Percentiles rank a stretch among this genome's conserved stretches.
Evolutionary conservation across 345 rosid genomes (phyloP).

Genomic region (Lepidium sativum): DNA sequence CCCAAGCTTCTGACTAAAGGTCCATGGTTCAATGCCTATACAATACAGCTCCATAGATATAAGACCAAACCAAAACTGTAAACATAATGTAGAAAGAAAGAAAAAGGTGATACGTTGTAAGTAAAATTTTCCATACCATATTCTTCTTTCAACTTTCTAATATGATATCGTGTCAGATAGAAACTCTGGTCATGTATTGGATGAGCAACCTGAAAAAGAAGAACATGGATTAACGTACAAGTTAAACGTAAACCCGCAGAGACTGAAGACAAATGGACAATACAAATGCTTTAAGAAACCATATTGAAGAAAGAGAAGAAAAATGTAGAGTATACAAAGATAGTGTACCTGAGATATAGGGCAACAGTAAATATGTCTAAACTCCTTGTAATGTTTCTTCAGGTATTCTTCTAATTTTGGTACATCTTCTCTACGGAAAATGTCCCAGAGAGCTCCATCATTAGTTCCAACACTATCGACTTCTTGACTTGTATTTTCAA

Average conservation of each 20-base stretch:
- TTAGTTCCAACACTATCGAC: slow-evolving; percentile 13
- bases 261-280: neutral
- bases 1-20: slow-evolving; percentile 28
- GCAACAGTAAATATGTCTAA: slow-evolving; percentile 51
- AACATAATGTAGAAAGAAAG: neutral
- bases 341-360: slow-evolving; percentile 47
- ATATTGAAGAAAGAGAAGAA: neutral
- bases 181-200: slow-evolving; percentile 71
- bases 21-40: slow-evolving; percentile 33
- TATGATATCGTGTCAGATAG: slow-evolving; percentile 51
- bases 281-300: neutral
- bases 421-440: slow-evolving; percentile 66
- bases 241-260: neutral
- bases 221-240: neutral
- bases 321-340: neutral
- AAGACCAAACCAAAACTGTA: neutral
- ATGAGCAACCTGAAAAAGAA: slow-evolving; percentile 42
- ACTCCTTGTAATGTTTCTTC: slow-evolving; percentile 55
- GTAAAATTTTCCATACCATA: slow-evolving; percentile 34
- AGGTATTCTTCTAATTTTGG: slow-evolving; percentile 58
- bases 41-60: neutral
- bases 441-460: slow-evolving; percentile 75
- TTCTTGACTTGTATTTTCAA: neutral
- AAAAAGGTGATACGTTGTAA: neutral
- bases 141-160: slow-evolving; percentile 63